These are phyloP conservation scores for Candida fluviatilis DNA, from an alignment of 805 yeast genomes.

Conservation along the genomic window DNA sequence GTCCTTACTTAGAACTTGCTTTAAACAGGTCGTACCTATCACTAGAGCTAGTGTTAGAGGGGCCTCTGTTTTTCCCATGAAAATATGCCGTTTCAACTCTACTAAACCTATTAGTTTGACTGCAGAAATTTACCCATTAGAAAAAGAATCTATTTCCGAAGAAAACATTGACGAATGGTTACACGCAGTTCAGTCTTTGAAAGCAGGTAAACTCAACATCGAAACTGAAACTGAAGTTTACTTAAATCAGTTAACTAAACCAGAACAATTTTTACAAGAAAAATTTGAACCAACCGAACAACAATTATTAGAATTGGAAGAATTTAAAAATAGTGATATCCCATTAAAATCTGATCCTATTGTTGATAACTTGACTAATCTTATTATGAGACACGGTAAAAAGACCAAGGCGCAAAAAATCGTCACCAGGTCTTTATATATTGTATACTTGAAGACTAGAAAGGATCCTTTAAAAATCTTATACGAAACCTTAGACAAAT, in stretches of 20 bases:
- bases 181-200: constrained; percentile 38
- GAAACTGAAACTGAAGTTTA: constrained; percentile 33
- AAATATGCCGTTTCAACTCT: not conserved
- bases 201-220: constrained; percentile 26
- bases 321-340: constrained; percentile 46
- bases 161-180: constrained; percentile 46
- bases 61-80: not conserved
- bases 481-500: constrained; percentile 67
- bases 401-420: constrained; percentile 74
- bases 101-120: constrained; percentile 15
- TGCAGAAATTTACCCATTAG: constrained; percentile 35
- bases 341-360: constrained; percentile 68
- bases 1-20: constrained; percentile 8
- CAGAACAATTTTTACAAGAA: constrained; percentile 30
- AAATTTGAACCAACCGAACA: constrained; percentile 57
- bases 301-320: constrained; percentile 57
- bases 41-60: constrained; percentile 1
- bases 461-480: constrained; percentile 76
- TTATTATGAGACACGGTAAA: constrained; percentile 90
- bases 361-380: constrained; percentile 71
- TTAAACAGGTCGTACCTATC: constrained; percentile 5
- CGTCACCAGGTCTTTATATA: constrained; percentile 73
- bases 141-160: constrained; percentile 34
- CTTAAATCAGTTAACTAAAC: constrained; percentile 34
- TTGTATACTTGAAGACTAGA: constrained; percentile 69